Evolutionary conservation across 129 eudicot species (phyloP).

Genomic region (Mikania micrantha): DNA sequence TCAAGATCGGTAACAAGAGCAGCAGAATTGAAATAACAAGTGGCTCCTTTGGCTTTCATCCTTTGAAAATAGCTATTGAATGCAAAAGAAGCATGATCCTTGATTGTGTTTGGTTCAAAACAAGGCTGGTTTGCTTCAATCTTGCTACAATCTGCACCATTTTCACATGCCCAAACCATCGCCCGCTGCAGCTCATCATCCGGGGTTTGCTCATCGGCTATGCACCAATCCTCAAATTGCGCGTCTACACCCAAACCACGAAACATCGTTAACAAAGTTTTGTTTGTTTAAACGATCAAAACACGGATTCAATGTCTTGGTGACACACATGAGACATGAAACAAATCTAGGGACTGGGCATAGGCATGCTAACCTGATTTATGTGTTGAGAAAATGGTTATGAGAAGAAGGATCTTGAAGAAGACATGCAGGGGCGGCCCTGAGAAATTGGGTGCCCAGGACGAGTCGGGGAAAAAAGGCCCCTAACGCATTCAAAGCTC

Average conservation of each 20-base stretch:
- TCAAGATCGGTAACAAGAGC: slow-evolving; percentile 55
- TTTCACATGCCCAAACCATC: slow-evolving; percentile 64
- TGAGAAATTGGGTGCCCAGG: too few species aligned
- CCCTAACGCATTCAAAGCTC: too few species aligned
- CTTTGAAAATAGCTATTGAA: slow-evolving; percentile 88
- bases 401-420: slow-evolving; percentile 20
- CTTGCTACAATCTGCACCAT: slow-evolving; percentile 60
- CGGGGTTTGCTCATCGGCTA: slow-evolving; percentile 68
- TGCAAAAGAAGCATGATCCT: slow-evolving; percentile 78
- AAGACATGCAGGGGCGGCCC: too few species aligned
- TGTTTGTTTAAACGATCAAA: neutral
- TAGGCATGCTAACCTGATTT: slow-evolving; percentile 32
- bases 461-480: too few species aligned
- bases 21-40: slow-evolving; percentile 75
- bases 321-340: neutral
- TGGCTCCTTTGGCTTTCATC: slow-evolving; percentile 60
- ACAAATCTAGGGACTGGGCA: neutral
- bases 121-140: slow-evolving; percentile 50
- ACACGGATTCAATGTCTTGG: neutral
- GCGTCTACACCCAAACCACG: slow-evolving; percentile 64
- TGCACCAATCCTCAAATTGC: slow-evolving; percentile 64
- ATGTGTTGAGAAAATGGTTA: slow-evolving; percentile 26
- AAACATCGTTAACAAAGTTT: slow-evolving; percentile 9
- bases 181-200: slow-evolving; percentile 52
- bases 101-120: slow-evolving; percentile 56